Evolutionary conservation across 257 asterid species (phyloP), one percentile per base, ranked within the genome.

Genomic region (Lantana camara): DNA sequence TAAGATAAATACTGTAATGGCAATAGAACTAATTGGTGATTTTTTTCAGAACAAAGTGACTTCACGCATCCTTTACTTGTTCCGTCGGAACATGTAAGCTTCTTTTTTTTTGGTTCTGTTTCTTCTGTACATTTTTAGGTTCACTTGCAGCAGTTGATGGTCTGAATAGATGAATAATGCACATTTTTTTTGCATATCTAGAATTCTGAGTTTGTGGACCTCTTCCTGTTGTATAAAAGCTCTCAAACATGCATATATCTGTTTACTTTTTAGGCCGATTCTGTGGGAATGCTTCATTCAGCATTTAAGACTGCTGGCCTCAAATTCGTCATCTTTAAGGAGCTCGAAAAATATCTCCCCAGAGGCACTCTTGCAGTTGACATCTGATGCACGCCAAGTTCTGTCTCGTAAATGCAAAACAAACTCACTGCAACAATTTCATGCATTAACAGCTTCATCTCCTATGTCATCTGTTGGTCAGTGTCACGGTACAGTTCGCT

Each of bases 11-110:
- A 90, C 96, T 41, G 76, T 83, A 62, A 60, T 79, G 82, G 95
- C 96, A 47, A 64, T 88, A 70, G 98, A 94, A 78, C 65, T 94
- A 73, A 73, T 94, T 81, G 96, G 91, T 74, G 97, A 81, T 3
- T 80, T 90, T 80, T 84, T 94, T 32, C 71, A 49, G 71, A 74
- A 90, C 67, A 80, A 76, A 82, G 83, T 78, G 68, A 74, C 90
- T 75, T 81, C 89, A 23, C 80, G 84, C 71, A 84, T 94, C 69
- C 96, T 94, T 61, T 80, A 57, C 80, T 80, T 94, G 91, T 96
- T 83, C 51, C 90, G 91, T 57, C 74, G 80, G 29, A 90, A 94
- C 85, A 86, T 94, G 99, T 94, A 82, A 80, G 92, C 67, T 57
- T 72, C 66, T 73, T 72, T 29, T 63, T 47, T 70, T 56, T 63